These are phyloP conservation scores for Trametes punicea DNA, from an alignment of 768 basidiomycete genomes.

Conservation along the genomic window DNA sequence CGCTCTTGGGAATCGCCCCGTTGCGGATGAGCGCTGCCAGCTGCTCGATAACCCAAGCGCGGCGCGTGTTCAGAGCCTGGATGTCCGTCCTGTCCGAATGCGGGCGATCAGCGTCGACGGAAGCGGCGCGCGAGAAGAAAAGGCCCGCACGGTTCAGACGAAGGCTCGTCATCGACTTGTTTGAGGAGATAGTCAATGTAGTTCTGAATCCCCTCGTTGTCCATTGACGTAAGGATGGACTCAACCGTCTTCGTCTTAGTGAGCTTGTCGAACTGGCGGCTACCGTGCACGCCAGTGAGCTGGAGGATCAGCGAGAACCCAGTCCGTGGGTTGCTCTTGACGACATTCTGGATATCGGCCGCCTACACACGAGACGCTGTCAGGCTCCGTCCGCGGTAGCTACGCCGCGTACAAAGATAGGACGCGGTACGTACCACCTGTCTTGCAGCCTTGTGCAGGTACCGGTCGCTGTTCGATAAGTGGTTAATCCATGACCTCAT, in stretches of 20 bases:
- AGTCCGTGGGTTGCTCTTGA: constrained; percentile 69
- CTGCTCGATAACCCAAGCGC: constrained; percentile 88
- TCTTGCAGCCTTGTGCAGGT: constrained; percentile 84
- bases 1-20: constrained; percentile 72
- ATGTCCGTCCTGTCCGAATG: constrained; percentile 39
- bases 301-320: constrained; percentile 85
- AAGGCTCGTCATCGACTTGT: constrained; percentile 48
- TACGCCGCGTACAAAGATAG: neutral
- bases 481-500: constrained; percentile 98
- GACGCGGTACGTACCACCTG: constrained; percentile 58
- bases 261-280: constrained; percentile 84
- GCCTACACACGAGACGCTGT: constrained; percentile 44
- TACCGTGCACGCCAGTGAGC: constrained; percentile 79
- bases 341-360: constrained; percentile 68
- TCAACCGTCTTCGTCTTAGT: constrained; percentile 94
- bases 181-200: constrained; percentile 73
- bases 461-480: constrained; percentile 81
- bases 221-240: constrained; percentile 72
- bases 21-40: constrained; percentile 75
- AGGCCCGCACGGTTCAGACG: constrained; percentile 14
- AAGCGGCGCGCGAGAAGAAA: constrained; percentile 12
- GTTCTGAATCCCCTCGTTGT: constrained; percentile 65
- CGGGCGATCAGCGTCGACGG: constrained; percentile 10
- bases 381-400: neutral
- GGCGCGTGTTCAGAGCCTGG: constrained; percentile 49